Evolutionary conservation across 768 basidiomycete species (phyloP).

Genomic region (Gymnopilus dilepis): DNA sequence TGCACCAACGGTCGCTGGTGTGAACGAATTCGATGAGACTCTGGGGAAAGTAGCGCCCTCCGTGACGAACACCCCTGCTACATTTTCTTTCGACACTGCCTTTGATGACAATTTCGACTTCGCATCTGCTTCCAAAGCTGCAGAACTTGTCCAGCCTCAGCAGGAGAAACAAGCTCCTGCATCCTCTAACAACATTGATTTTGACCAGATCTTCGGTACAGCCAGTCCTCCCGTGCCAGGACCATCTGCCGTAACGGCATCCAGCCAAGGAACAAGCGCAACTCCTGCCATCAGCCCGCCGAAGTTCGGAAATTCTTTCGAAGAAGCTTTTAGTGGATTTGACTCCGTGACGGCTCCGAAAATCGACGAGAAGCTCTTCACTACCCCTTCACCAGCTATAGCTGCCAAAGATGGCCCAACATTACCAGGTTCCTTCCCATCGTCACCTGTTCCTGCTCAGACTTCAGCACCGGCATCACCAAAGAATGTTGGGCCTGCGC

Average conservation of each 20-base stretch:
- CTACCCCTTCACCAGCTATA: constrained; percentile 39
- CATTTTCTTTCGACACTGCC: constrained; percentile 68
- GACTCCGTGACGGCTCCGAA: constrained; percentile 36
- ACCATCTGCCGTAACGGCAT: neutral
- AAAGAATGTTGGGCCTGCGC: constrained; percentile 40
- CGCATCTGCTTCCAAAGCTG: constrained; percentile 36
- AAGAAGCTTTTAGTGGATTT: constrained; percentile 62
- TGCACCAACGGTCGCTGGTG: constrained; percentile 42
- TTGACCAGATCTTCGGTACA: constrained; percentile 24
- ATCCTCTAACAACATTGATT: constrained; percentile 11
- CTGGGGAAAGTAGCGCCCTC: constrained; percentile 58
- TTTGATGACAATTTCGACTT: constrained; percentile 71
- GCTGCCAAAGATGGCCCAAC: constrained; percentile 21
- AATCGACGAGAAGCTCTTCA: constrained; percentile 10
- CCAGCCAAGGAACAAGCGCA: too few species aligned
- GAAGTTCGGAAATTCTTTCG: constrained; percentile 38
- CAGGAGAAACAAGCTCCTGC: constrained; percentile 7
- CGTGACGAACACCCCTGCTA: constrained; percentile 38
- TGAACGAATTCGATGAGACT: constrained; percentile 79
- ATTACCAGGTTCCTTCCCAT: constrained; percentile 34
- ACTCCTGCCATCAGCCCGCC: constrained; percentile 5
- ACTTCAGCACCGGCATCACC: constrained; percentile 43
- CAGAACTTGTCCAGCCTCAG: constrained; percentile 17
- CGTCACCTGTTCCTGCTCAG: constrained; percentile 21
- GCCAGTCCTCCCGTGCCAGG: constrained; percentile 16